Evolutionary conservation across 1,139 yeast genomes (phyloP).

Genomic region (Kodamaea derodonti): DNA sequence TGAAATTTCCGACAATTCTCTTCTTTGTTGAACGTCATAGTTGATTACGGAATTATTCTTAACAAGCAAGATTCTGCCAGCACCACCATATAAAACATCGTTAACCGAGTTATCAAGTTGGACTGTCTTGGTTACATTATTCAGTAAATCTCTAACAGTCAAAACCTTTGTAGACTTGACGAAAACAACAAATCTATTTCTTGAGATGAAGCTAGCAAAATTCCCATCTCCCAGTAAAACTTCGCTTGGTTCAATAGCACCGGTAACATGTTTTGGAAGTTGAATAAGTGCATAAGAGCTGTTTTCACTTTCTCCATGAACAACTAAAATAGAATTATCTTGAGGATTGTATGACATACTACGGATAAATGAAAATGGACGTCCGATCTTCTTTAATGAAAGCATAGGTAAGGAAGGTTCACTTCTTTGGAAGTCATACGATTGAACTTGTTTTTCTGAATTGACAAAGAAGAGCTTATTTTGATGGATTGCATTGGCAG

Average conservation of each 20-base stretch:
- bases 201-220: conserved; percentile 85
- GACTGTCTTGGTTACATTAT: conserved; percentile 76
- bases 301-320: conserved; percentile 66
- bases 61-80: conserved; percentile 78
- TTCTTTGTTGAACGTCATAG: conserved; percentile 92
- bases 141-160: conserved; percentile 79
- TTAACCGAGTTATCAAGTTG: conserved; percentile 68
- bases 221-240: conserved; percentile 78
- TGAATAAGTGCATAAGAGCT: conserved; percentile 69
- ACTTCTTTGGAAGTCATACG: conserved; percentile 60
- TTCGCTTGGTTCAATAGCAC: conserved; percentile 86
- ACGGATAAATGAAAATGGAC: conserved; percentile 82
- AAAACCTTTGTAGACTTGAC: conserved; percentile 59
- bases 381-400: conserved; percentile 80
- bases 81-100: conserved; percentile 75
- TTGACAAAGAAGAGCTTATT: conserved; percentile 71
- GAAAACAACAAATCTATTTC: conserved; percentile 89
- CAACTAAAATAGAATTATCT: conserved; percentile 80
- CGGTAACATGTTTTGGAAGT: conserved; percentile 84
- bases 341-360: conserved; percentile 88
- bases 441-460: conserved; percentile 81
- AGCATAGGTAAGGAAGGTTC: conserved; percentile 75
- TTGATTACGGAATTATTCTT: conserved; percentile 70
- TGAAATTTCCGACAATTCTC: conserved; percentile 63
- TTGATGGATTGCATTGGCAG: conserved; percentile 76